phyloP scores from a whole-genome alignment of 345 rosid species.

The Aurinia saxatilis region DNA sequence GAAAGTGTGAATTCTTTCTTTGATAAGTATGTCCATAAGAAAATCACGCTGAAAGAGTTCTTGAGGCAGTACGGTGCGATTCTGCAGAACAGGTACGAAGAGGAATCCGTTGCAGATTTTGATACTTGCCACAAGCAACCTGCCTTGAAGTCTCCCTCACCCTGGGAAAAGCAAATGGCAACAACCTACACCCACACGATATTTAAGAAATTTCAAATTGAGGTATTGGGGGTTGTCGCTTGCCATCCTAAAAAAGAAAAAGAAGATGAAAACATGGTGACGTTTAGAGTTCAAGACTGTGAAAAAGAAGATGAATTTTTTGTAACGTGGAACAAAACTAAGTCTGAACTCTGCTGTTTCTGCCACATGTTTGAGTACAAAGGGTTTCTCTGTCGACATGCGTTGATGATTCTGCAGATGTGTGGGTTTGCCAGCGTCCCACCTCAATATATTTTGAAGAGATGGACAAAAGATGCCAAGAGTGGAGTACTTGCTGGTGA shows the following conservation, averaged over 20 bases:
- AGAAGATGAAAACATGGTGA: constrained; percentile 37
- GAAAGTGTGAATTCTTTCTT: constrained; percentile 55
- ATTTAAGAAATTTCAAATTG: constrained; percentile 59
- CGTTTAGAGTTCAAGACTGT: constrained; percentile 59
- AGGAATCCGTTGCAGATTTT: constrained; percentile 61
- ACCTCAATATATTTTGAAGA: constrained; percentile 45
- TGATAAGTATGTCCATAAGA: constrained; percentile 56
- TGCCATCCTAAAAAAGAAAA: constrained; percentile 57
- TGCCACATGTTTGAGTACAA: constrained; percentile 53
- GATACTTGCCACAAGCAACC: constrained; percentile 63
- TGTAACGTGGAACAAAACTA: constrained; percentile 43
- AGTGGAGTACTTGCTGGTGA: constrained; percentile 27
- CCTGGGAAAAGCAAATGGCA: constrained; percentile 63
- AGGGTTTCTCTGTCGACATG: constrained; percentile 62
- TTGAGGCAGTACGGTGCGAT: constrained; percentile 47
- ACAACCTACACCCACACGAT: constrained; percentile 51
- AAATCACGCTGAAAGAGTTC: constrained; percentile 53
- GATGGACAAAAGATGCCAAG: constrained; percentile 70
- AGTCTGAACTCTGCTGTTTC: constrained; percentile 47
- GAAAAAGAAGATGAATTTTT: constrained; percentile 46
- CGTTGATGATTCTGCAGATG: constrained; percentile 63
- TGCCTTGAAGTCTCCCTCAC: constrained; percentile 61
- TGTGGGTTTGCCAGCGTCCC: constrained; percentile 52
- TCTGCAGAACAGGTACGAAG: constrained; percentile 55
- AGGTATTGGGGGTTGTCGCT: constrained; percentile 62